Conservation (phyloP, 768 basidiomycete species). For the Clitopilus hobsonii region DNA sequence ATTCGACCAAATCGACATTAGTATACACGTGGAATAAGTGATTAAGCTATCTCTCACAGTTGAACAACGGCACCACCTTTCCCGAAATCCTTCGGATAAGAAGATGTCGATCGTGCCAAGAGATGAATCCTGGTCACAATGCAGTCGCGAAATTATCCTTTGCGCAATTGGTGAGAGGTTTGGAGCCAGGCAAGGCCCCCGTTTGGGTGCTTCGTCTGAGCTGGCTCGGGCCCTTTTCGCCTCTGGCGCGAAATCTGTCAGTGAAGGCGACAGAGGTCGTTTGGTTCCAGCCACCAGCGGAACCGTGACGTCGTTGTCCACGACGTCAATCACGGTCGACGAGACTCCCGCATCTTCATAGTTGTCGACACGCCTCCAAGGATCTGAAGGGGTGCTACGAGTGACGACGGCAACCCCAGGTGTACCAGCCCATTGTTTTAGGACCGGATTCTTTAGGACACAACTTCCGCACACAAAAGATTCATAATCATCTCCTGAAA, state of each 20-base stretch:
- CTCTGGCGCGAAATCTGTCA: conserved; percentile 16
- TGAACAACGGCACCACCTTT: conserved; percentile 75
- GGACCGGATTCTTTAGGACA: conserved; percentile 46
- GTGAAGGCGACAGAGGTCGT: conserved; percentile 42
- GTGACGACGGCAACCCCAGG: conserved; percentile 63
- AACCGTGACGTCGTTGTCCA: conserved; percentile 1
- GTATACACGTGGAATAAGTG: background rate
- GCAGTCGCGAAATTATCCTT: conserved; percentile 32
- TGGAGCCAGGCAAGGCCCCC: conserved; percentile 51
- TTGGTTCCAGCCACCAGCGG: conserved; percentile 33
- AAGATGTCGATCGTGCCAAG: conserved; percentile 72
- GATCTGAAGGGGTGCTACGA: conserved; percentile 36
- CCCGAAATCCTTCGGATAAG: conserved; percentile 66
- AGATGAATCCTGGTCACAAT: conserved; percentile 15
- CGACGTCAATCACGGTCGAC: background rate
- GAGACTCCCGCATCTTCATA: background rate
- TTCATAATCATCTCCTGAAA: conserved; percentile 69
- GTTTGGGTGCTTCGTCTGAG: conserved; percentile 13
- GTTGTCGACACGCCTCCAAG: conserved; percentile 52
- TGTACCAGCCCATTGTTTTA: conserved; percentile 66
- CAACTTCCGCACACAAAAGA: conserved; percentile 70
- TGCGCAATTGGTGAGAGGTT: conserved; percentile 39
- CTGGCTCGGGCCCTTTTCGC: conserved; percentile 31
- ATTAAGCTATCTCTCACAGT: conserved; percentile 34
- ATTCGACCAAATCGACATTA: conserved; percentile 4